Conservation (phyloP, 305 asterid genomes). For the Solanum hybrid region DNA sequence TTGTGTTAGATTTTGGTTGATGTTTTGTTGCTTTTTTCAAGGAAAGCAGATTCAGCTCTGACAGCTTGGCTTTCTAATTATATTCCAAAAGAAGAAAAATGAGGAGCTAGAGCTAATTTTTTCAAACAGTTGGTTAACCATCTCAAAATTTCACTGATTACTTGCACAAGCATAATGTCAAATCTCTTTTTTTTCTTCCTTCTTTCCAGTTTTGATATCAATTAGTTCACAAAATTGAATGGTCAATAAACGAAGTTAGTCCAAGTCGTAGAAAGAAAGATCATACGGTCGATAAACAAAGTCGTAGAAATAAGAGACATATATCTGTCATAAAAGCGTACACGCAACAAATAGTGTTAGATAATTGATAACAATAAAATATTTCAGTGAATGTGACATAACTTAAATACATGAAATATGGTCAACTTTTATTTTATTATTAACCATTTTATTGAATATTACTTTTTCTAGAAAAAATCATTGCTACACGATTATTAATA, state of each 20-base stretch:
- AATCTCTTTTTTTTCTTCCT: neutral
- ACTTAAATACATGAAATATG: neutral
- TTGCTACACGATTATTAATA: neutral
- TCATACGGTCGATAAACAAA: neutral
- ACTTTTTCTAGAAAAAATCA: neutral
- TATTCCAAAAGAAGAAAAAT: neutral
- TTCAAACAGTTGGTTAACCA: neutral
- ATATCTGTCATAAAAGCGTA: neutral
- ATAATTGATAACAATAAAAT: neutral
- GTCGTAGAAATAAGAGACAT: rapidly evolving
- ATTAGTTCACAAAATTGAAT: neutral
- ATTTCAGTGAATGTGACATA: neutral
- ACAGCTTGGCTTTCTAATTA: neutral
- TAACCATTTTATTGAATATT: neutral
- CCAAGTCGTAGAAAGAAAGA: neutral
- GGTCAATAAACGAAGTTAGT: neutral
- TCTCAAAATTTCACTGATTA: neutral
- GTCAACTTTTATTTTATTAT: neutral
- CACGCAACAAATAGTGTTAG: neutral
- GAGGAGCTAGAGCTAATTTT: neutral
- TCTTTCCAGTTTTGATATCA: neutral
- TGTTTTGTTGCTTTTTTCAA: neutral
- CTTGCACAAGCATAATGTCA: neutral
- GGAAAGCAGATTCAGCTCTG: neutral
- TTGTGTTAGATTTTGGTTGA: neutral